Percentiles rank a stretch among this genome's conserved stretches.
phyloP scores from a whole-genome alignment of 2,329 filamentous ascomycete genomes.

The Trichothecium roseum region DNA sequence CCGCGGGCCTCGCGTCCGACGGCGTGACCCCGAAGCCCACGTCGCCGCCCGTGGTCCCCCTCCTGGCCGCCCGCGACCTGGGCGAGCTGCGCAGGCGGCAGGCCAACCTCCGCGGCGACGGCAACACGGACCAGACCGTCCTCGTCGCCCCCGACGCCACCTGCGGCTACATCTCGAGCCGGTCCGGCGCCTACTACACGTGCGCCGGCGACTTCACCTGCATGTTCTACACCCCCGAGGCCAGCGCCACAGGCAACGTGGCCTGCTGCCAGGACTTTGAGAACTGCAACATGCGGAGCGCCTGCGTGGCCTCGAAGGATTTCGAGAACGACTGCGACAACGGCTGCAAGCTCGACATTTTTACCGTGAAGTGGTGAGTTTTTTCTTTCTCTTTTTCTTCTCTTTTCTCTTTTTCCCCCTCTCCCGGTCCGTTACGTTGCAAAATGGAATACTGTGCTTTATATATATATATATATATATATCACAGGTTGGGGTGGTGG shows the following conservation, averaged over 20 bases:
- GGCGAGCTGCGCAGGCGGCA: conserved; percentile 18
- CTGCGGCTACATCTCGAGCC: conserved; percentile 37
- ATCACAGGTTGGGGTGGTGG: too few relatives aligned
- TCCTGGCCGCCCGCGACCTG: conserved; percentile 5
- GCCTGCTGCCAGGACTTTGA: conserved; percentile 27
- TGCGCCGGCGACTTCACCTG: conserved; percentile 26
- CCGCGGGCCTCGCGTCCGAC: conserved; percentile 19
- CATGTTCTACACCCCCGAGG: conserved; percentile 25
- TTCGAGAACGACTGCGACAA: conserved; percentile 27
- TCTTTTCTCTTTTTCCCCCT: not conserved
- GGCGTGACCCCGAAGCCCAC: conserved; percentile 31
- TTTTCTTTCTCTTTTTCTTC: not conserved
- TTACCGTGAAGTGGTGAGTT: conserved; percentile 35
- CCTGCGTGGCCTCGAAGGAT: conserved; percentile 23
- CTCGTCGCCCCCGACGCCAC: conserved; percentile 38
- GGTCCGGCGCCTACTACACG: conserved; percentile 25
- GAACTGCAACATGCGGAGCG: conserved; percentile 21
- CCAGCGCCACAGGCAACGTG: conserved; percentile 21
- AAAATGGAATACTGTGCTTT: too few relatives aligned
- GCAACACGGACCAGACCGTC: conserved; percentile 17
- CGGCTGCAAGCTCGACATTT: conserved; percentile 27
- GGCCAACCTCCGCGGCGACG: conserved; percentile 15
- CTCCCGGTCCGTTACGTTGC: too few relatives aligned
- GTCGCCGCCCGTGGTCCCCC: conserved; percentile 17
- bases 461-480: too few relatives aligned